Base-by-base conservation (phyloP, 2,329 filamentous ascomycete genomes). In the Arthrobotrys iridis region DNA sequence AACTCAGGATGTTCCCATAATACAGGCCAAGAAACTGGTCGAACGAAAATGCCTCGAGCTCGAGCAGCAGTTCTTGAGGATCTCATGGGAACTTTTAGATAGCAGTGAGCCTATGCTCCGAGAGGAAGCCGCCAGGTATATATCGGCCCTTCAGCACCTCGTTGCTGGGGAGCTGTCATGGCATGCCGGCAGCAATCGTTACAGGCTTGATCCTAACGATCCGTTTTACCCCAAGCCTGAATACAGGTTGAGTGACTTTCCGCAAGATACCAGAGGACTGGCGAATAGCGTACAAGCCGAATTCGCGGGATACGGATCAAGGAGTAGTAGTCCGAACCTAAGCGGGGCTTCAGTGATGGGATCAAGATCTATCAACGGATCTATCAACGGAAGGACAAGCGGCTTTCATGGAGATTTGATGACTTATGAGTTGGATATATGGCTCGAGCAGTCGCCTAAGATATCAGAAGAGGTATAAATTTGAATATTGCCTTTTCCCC, bases 181-280 rank as follows among this genome's bases (percentile, higher is more conserved):
- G 30, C 46, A 55, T 43, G 24, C 28, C 4, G 30, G 43, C 7
- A 40, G 35, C 10, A 30, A 45, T 10, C 46, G 62, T 3, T 57
- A 66, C 13, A 18, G 62, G 22, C 20, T 43, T n/a, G 48, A 57
- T 5, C 48, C 62, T 0, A 45, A 33, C 6, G 43, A 55, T 22
- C 62, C 62, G n/a, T 66, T 55, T 45, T 66, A 55, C 8, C 62
- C 62, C 2, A 37, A 57, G 43, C 30, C 45, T 3, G 45, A 66
- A n/a, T 41, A 66, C 35, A 66, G 57, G 26, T 43, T 43, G 28
- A 45, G 24, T 8, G 46, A 66, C 26, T 66, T 55, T 8, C 45
- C 62, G 5, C 46, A 46, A 18, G 45, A 64, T 37, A 26, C 28
- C 10, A 64, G 33, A 30, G 59, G 30, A 6, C 28, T 37, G 24